Percentiles rank a stretch among this genome's conserved stretches.
These are phyloP conservation scores for Candolleomyces aberdarensis DNA, from an alignment of 768 basidiomycete genomes.

Conservation along the genomic window DNA sequence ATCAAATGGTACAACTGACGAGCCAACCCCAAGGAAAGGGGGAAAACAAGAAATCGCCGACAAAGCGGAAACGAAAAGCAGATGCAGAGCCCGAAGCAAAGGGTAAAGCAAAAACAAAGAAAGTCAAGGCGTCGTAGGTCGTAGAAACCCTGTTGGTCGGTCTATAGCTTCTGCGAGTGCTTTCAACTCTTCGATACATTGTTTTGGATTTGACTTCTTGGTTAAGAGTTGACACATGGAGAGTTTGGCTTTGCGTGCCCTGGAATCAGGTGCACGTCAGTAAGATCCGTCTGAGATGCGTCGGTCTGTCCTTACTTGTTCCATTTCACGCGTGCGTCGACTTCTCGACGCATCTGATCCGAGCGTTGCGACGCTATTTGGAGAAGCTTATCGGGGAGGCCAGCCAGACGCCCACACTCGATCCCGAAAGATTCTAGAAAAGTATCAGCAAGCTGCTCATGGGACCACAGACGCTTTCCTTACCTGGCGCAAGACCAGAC, in stretches of 20 bases:
- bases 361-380: slow-evolving; percentile 55
- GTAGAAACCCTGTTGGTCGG: slow-evolving; percentile 12
- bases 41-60: neutral
- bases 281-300: neutral
- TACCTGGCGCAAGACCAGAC: slow-evolving; percentile 64
- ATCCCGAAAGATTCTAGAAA: slow-evolving; percentile 78
- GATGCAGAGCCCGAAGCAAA: slow-evolving; percentile 12
- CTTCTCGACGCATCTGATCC: slow-evolving; percentile 48
- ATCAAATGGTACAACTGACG: slow-evolving; percentile 47
- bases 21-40: slow-evolving; percentile 12
- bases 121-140: slow-evolving; percentile 23
- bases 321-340: slow-evolving; percentile 44
- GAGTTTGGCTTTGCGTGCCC: neutral
- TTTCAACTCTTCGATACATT: slow-evolving; percentile 25
- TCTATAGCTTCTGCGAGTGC: slow-evolving; percentile 21
- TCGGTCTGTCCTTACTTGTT: slow-evolving; percentile 40
- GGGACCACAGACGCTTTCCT: slow-evolving; percentile 3
- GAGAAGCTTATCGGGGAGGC: slow-evolving; percentile 70
- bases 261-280: slow-evolving; percentile 2
- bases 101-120: slow-evolving; percentile 17
- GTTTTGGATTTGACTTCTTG: slow-evolving; percentile 14
- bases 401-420: slow-evolving; percentile 88
- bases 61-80: slow-evolving; percentile 12
- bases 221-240: neutral
- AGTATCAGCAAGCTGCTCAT: neutral